phyloP scores from a whole-genome alignment of 1,284 basidiomycete species.

The Caloboletus firmus region DNA sequence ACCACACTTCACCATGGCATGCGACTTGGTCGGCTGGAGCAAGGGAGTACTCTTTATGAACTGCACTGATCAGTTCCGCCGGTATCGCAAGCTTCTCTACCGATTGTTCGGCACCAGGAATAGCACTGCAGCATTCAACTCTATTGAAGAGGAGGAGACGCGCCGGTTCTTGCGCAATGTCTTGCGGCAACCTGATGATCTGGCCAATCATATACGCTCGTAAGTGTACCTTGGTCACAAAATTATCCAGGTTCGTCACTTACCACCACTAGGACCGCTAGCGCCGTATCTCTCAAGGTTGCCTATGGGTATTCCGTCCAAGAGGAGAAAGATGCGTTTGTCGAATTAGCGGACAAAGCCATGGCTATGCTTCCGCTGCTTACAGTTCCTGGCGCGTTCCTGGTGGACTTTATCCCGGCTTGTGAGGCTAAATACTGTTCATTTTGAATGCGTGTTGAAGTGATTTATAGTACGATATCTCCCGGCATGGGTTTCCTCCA shows the following conservation, averaged over 20 bases:
- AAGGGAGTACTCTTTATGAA: constrained; percentile 22
- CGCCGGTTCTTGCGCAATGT: constrained; percentile 28
- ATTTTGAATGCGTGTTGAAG: neutral
- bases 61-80: constrained; percentile 25
- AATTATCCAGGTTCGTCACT: neutral
- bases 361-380: constrained; percentile 16
- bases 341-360: constrained; percentile 25
- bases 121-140: constrained; percentile 15
- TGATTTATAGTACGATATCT: constrained; percentile 38
- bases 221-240: constrained; percentile 15
- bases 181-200: constrained; percentile 13
- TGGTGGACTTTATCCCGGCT: constrained; percentile 34
- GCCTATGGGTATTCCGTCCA: constrained; percentile 26
- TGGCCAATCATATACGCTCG: constrained; percentile 23
- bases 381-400: constrained; percentile 24
- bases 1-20: constrained; percentile 26
- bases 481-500: constrained; percentile 48
- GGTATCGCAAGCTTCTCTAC: constrained; percentile 23
- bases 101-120: constrained; percentile 30
- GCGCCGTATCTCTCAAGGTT: constrained; percentile 21
- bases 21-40: constrained; percentile 25
- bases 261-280: constrained; percentile 9
- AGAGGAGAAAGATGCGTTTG: constrained; percentile 29
- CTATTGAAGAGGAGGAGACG: constrained; percentile 27
- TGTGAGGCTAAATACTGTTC: constrained; percentile 12